Evolutionary conservation across 2,329 filamentous ascomycete genomes (phyloP).

Genomic region (Graphilbum sp.): DNA sequence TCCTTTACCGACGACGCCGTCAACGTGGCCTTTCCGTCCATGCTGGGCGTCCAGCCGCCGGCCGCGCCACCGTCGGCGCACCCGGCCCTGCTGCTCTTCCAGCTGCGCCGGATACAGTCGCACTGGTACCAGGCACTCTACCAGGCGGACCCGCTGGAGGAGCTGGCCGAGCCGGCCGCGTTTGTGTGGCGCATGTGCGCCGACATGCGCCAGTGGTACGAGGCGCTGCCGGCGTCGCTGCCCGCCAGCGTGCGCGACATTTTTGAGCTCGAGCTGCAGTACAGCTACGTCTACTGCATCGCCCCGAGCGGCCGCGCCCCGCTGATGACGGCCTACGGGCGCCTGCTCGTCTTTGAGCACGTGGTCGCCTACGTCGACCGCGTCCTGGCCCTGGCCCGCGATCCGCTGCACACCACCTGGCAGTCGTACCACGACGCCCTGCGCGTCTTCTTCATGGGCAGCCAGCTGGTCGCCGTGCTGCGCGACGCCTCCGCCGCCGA

Average conservation of each 20-base stretch:
- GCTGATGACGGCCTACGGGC: conserved; percentile 57
- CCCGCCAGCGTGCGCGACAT: conserved; percentile 52
- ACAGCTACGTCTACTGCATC: conserved; percentile 80
- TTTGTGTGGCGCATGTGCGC: conserved; percentile 65
- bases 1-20: conserved; percentile 86
- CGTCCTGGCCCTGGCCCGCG: conserved; percentile 50
- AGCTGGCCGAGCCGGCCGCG: conserved; percentile 49
- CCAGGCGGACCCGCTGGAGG: conserved; percentile 50
- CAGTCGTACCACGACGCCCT: conserved; percentile 81
- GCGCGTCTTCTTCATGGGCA: conserved; percentile 61
- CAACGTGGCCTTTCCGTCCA: conserved; percentile 59
- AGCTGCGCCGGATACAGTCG: conserved; percentile 72
- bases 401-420: conserved; percentile 43
- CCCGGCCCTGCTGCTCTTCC: conserved; percentile 62
- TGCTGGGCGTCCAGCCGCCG: conserved; percentile 11
- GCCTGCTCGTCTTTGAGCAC: conserved; percentile 72
- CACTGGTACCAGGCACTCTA: conserved; percentile 81
- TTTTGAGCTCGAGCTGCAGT: conserved; percentile 76
- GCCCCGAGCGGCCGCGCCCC: conserved; percentile 64
- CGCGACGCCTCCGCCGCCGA: conserved; percentile 32
- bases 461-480: conserved; percentile 46
- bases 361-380: conserved; percentile 66
- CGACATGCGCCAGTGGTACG: conserved; percentile 66
- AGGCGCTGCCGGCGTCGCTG: conserved; percentile 52
- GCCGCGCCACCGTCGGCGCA: conserved; percentile 37